Conservation (phyloP, 441 rosid genomes). For the Iberis amara region DNA sequence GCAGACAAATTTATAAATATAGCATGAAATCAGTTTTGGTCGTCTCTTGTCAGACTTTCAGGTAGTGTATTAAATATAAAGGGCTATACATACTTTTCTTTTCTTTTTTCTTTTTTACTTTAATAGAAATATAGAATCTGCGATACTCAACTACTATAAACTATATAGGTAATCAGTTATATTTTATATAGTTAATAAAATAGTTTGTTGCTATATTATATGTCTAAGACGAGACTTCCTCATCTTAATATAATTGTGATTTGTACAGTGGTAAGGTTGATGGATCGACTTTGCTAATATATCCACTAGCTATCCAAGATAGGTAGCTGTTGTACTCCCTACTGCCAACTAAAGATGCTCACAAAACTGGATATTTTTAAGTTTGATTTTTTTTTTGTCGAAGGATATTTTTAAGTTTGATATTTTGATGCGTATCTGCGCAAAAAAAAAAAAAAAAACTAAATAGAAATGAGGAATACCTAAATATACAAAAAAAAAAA, state of each 20-base stretch:
- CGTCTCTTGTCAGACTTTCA: constrained; percentile 20
- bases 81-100: background rate
- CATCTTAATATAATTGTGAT: constrained; percentile 16
- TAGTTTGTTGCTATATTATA: no score
- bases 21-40: constrained; percentile 15
- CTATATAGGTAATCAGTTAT: background rate
- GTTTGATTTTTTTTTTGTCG: constrained; percentile 7
- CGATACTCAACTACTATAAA: no score
- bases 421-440: background rate
- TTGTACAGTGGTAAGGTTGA: constrained; percentile 23
- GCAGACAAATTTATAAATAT: background rate
- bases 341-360: constrained; percentile 28
- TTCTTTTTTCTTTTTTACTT: background rate
- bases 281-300: constrained; percentile 22
- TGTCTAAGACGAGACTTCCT: background rate
- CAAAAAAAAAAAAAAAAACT: background rate
- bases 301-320: no score
- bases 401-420: constrained; percentile 21
- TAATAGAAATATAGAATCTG: no score
- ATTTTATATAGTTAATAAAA: no score
- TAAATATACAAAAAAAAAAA: background rate
- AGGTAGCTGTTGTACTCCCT: constrained; percentile 22
- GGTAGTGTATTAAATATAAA: constrained; percentile 6
- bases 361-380: constrained; percentile 24
- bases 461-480: background rate